Evolutionary conservation across 495 filamentous ascomycete species (phyloP), one percentile per base, ranked within the genome.

Genomic region (Pyrenopolyporus hunteri): DNA sequence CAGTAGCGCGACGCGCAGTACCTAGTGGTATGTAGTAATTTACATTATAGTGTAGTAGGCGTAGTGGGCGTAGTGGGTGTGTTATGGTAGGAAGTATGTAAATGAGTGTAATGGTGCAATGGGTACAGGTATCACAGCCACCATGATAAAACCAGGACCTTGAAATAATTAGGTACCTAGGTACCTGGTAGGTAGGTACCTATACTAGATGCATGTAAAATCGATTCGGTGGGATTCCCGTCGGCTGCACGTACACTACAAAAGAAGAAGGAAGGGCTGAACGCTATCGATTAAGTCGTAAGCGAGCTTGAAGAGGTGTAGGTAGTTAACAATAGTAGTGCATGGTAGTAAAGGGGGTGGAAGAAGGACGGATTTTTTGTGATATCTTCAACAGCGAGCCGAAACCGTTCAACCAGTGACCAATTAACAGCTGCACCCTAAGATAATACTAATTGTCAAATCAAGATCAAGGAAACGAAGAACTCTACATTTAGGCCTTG

Each of bases 281-380:
- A 56, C 49, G 56, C 62, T 65, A 65, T 65, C 28, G 51, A 60
- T 65, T 60, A 65, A 65, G 52, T 45, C 44, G 50, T 37, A 56
- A 60, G 29, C 39, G 44, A 59, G 36, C 8, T 46, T 39, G 7
- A 39, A 29, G 42, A 7, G 14, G 16, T 8, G 11, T 13, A 16
- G 42, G 42, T 45, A 29, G 26, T 4, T 29, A 28, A 11, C 42
- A 42, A 17, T 23, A 42, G 23, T 20, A n/a, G 37, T 23, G 23
- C 13, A 37, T 37, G 19, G 33, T 19, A 11, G 19, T 45, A 26
- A 28, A 45, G 22, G 22, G 19, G 37, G 37, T 17, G 37, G 13
- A 42, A 11, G 37, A 42, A 42, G 10, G 13, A n/a, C 4, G 23
- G 23, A 20, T n/a, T 42, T 22, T 6, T 11, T 10, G 11, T 20